Percentiles rank a stretch among this genome's conserved stretches.
Conservation (phyloP, 257 asterid species). For the Solanum peruvianum region DNA sequence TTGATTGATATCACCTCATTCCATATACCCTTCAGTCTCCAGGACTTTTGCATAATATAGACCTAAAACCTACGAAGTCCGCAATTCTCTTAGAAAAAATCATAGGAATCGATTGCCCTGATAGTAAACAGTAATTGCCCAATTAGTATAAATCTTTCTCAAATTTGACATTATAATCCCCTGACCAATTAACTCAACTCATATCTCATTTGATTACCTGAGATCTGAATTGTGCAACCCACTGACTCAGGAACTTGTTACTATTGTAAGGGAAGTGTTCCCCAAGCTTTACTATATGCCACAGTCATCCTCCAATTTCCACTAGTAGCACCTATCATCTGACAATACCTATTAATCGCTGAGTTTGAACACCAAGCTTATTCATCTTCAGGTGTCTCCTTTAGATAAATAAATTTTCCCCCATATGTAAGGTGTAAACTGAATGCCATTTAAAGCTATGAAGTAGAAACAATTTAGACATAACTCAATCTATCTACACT, state of each 20-base stretch:
- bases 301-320: neutral
- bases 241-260: neutral
- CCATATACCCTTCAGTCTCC: neutral
- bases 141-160: neutral
- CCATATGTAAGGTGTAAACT: neutral
- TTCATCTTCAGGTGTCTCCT: neutral
- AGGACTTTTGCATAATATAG: neutral
- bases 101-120: neutral
- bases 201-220: neutral
- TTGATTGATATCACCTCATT: neutral
- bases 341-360: neutral
- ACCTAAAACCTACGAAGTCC: neutral
- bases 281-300: neutral
- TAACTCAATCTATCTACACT: neutral
- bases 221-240: neutral
- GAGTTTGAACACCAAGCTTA: neutral
- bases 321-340: neutral
- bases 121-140: neutral
- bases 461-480: neutral
- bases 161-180: neutral
- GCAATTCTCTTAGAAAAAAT: neutral
- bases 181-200: neutral
- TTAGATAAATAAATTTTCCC: neutral
- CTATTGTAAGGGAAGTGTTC: neutral
- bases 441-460: neutral